A percentile compares a stretch with the other conserved stretches of the same genome.
These are phyloP conservation scores for Eucalyptus viminalis DNA, from an alignment of 345 rosid genomes.

Conservation along the genomic window DNA sequence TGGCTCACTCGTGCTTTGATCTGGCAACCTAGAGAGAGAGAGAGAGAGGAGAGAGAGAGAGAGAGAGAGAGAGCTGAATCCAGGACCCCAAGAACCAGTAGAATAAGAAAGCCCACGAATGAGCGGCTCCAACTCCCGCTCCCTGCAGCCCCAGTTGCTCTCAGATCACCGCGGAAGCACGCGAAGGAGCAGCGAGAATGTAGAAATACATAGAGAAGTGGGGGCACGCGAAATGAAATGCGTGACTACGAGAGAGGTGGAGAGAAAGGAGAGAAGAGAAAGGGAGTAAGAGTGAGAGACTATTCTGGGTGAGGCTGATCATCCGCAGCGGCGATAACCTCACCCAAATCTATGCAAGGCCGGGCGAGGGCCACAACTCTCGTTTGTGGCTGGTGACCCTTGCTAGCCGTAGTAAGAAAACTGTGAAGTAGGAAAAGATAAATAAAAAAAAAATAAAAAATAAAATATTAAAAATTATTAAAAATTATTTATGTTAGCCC, in stretches of 20 bases:
- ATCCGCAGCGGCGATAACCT: too few species aligned
- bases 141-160: not conserved
- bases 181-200: not conserved
- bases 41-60: too few species aligned
- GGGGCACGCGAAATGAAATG: too few species aligned
- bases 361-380: not conserved
- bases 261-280: too few species aligned
- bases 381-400: accelerated
- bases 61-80: not conserved
- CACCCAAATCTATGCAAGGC: too few species aligned
- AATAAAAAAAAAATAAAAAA: too few species aligned
- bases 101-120: not conserved
- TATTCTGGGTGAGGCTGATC: too few species aligned
- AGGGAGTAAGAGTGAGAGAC: too few species aligned
- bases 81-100: not conserved
- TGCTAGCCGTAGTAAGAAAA: too few species aligned
- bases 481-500: accelerated
- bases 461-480: too few species aligned
- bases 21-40: not conserved
- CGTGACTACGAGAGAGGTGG: too few species aligned
- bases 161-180: not conserved
- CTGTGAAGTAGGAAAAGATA: not conserved
- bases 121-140: not conserved
- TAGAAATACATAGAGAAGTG: too few species aligned
- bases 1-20: not conserved